These are phyloP conservation scores for Chrysoporthe deuterocubensis DNA, from an alignment of 2,329 filamentous ascomycete genomes.

Conservation along the genomic window DNA sequence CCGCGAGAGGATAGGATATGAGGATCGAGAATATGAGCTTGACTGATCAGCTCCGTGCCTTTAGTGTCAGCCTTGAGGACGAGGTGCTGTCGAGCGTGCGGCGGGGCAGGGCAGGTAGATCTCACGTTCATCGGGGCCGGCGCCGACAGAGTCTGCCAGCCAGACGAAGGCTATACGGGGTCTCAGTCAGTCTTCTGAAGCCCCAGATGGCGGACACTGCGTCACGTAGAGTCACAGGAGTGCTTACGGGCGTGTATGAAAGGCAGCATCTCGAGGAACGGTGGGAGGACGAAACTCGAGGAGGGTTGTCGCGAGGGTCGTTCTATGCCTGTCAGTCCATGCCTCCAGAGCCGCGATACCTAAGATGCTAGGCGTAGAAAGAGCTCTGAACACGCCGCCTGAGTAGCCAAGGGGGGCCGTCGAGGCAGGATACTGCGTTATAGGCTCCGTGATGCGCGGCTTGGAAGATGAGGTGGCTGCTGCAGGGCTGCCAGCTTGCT, in stretches of 20 bases:
- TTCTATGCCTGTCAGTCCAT: constrained; percentile 21
- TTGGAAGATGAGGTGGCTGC: neutral
- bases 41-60: constrained; percentile 58
- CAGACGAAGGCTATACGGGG: constrained; percentile 47
- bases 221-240: too few relatives aligned
- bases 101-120: constrained; percentile 6
- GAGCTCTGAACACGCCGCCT: neutral
- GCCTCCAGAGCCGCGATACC: neutral
- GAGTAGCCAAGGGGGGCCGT: neutral
- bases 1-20: constrained; percentile 89
- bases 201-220: neutral
- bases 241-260: constrained; percentile 41
- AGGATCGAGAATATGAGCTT: constrained; percentile 93
- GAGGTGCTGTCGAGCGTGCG: neutral
- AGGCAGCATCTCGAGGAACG: constrained; percentile 37
- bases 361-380: constrained; percentile 1
- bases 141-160: constrained; percentile 45
- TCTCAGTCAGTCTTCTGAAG: constrained; percentile 23
- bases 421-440: neutral
- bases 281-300: neutral
- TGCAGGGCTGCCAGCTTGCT: neutral
- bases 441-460: neutral
- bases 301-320: constrained; percentile 1
- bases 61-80: constrained; percentile 7
- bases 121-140: constrained; percentile 52